Evolutionary conservation across 129 eudicot genomes (phyloP).

Genomic region (Deinandra increscens): DNA sequence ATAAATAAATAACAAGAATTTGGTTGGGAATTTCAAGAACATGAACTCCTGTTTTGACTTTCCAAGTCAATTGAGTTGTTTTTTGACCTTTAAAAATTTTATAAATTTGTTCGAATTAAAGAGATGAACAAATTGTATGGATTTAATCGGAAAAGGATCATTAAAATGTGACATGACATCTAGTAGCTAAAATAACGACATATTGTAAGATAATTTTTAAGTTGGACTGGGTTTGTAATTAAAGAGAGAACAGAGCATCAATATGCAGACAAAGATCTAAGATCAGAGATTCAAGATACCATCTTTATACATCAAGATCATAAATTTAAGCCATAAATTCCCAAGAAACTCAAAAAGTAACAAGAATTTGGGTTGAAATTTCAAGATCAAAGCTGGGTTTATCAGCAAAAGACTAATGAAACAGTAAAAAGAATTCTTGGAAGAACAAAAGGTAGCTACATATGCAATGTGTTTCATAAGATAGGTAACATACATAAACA

Average conservation of each 20-base stretch:
- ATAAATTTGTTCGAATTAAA: background rate
- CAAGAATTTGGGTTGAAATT: conserved; percentile 2
- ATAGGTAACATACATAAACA: conserved; percentile 21
- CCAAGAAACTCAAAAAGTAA: conserved; percentile 17
- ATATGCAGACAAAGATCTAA: conserved; percentile 22
- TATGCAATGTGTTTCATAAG: no score
- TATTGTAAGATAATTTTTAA: background rate
- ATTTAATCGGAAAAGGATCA: no score
- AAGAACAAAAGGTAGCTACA: conserved; percentile 11
- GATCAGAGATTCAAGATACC: conserved; percentile 19
- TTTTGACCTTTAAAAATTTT: background rate
- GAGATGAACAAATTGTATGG: background rate
- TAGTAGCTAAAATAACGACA: background rate
- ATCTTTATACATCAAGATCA: conserved; percentile 11
- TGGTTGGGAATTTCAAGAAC: conserved; percentile 25
- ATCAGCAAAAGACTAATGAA: conserved; percentile 3
- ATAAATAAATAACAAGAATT: no score
- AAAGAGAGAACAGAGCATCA: background rate
- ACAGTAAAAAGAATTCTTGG: conserved; percentile 6
- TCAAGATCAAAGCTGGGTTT: conserved; percentile 20
- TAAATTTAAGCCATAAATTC: background rate
- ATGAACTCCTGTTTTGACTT: conserved; percentile 22
- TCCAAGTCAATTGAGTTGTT: background rate
- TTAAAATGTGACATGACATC: background rate
- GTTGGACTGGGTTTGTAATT: conserved; percentile 1